Base-by-base conservation (phyloP, 1,284 basidiomycete genomes). In the Tilletiopsis washingtonensis region DNA sequence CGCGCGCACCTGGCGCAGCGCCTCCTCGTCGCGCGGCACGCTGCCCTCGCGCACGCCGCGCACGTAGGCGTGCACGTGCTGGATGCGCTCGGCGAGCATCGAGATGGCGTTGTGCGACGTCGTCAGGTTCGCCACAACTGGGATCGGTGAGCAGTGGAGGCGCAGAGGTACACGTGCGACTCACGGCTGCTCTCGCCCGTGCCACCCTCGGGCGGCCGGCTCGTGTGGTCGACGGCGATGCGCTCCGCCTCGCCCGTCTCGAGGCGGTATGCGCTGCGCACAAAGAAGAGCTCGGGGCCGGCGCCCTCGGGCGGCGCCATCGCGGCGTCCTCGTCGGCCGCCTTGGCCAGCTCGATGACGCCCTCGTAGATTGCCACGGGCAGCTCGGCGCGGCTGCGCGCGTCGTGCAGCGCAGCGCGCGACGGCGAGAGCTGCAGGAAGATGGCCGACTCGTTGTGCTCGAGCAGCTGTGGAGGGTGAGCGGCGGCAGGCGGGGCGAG, bases 171-270 rank as follows among this genome's bases (percentile, higher is more conserved):
- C 25, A 49, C 21, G 19, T 27, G 25, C 23, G 25, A 72, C 74
- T 60, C 53, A 75, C 75, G 59, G 17, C 53, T 57, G 77, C 84
- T 78, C 24, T 59, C 51, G 64, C 83, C 85, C 49, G 85, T 84
- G 41, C 84, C 84, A 27, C 84, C 86, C 5, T 73, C 71, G 29
- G 87, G 86, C n/a, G 89, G 89, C 70, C 84, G 84, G 12, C 88
- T 85, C 1, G 89, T 88, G 79, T 89, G 91, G 74, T 98, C 91
- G 0, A 98, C 93, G 1, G 94, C 94, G 57, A 98, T 96, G 25
- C 94, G 82, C 72, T 98, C 93, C 5, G 94, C 93, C 75, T 98
- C 94, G 24, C 93, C 93, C 0, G 91, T 96, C 74, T 96, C 90
- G n/a, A 98, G 84, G 48, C 79, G 84, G 76, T 81, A 97, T 1